Conservation (phyloP, 345 rosid genomes). For the Linum lewisii region DNA sequence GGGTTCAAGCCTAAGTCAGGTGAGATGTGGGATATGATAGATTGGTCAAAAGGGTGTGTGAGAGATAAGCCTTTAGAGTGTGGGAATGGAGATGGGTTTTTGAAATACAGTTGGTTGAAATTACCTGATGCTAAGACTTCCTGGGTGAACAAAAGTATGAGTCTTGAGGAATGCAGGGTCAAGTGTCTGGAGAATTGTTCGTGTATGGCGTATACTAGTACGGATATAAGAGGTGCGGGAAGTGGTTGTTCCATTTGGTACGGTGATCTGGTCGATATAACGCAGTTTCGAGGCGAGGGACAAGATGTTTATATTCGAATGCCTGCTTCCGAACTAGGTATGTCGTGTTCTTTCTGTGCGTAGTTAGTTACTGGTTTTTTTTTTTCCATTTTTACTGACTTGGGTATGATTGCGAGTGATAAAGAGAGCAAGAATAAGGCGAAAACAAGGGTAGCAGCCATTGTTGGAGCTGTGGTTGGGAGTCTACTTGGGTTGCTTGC, state of each 20-base stretch:
- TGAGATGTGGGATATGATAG: background rate
- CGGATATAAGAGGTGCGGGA: slow-evolving; percentile 3
- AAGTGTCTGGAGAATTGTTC: slow-evolving; percentile 15
- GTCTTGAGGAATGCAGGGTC: slow-evolving; percentile 11
- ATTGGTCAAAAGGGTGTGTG: slow-evolving; percentile 5
- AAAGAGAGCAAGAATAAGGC: background rate
- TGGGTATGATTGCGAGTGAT: background rate
- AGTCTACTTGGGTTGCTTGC: background rate
- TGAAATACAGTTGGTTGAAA: background rate
- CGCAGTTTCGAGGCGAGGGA: background rate
- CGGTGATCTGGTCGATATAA: slow-evolving; percentile 10
- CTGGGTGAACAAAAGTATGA: slow-evolving; percentile 12
- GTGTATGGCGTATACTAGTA: slow-evolving; percentile 11
- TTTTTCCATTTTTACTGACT: background rate
- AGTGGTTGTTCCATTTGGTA: slow-evolving; percentile 16
- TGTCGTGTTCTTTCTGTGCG: background rate
- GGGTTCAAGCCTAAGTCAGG: slow-evolving; percentile 3
- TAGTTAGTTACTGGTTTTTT: background rate
- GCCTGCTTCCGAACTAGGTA: slow-evolving; percentile 16
- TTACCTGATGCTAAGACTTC: slow-evolving; percentile 10
- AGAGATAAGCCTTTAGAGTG: background rate
- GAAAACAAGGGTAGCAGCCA: background rate
- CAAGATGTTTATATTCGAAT: slow-evolving; percentile 10
- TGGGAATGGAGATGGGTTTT: slow-evolving; percentile 1
- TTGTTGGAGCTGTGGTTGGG: background rate